Base-by-base conservation (phyloP, 495 filamentous ascomycete genomes). In the Xylaria curta region DNA sequence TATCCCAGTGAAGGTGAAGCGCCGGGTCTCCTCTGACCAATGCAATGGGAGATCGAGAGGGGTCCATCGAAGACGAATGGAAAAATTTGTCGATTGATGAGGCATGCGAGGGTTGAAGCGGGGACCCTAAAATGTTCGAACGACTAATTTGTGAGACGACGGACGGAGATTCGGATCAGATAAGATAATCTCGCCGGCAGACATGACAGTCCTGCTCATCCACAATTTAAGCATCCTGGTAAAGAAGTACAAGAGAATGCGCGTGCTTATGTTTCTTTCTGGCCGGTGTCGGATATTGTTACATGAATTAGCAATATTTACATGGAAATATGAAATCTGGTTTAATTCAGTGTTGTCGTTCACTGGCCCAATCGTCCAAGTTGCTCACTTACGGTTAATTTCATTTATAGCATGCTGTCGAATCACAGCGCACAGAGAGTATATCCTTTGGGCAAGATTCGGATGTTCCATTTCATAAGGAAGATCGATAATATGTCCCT, bases 111-210 rank as follows among this genome's bases (percentile, higher is more conserved):
- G 64, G 40, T 28, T 40, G 31, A 40, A 53, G 28, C 46, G 64
- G 64, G 24, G 64, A 53, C 31, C 19, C 60, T 28, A n/a, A 21
- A 10, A 59, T 33, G 33, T 60, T 36, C 7, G 58, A 38, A 13
- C 58, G 8, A 38, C 56, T 33, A 33, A 60, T 38, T 8, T 38
- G 31, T 2, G 28, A 38, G 33, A 31, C 19, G 28, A 9, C 2
- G n/a, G 58, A 44, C 60, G 38, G 38, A 28, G 26, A 66, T 53
- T 59, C 53, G 36, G 66, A 68, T 68, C 66, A 46, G 66, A 68
- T 68, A 68, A 68, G 66, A 68, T 68, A 31, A 44, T 59, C 36
- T 19, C 13, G 1, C 38, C 36, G 38, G 36, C 40, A 51, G 36
- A 40, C 15, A 10, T 63, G 26, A 6, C 9, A 33, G 15, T 38